These are phyloP conservation scores for Moniliophthora roreri DNA, from an alignment of 1,284 basidiomycete species.

Conservation along the genomic window DNA sequence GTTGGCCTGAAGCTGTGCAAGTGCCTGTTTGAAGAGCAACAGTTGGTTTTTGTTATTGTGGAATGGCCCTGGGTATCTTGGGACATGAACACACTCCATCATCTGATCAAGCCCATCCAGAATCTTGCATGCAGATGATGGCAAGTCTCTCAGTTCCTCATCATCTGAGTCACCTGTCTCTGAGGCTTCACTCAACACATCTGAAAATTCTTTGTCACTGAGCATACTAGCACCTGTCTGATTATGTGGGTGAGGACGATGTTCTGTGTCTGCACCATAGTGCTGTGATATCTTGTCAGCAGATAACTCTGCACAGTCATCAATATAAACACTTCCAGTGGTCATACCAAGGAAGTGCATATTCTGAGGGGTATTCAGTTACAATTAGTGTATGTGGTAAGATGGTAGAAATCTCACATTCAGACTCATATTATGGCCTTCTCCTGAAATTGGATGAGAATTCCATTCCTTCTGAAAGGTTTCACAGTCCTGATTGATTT, in stretches of 20 bases:
- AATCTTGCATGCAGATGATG: not conserved
- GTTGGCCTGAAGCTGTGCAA: not conserved
- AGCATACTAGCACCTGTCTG: not conserved
- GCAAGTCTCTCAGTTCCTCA: not conserved
- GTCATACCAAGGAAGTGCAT: conserved; percentile 1
- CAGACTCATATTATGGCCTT: conserved; percentile 4
- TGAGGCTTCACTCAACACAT: not conserved
- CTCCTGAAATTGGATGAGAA: conserved; percentile 23
- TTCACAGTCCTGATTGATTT: conserved; percentile 29
- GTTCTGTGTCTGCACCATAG: not conserved
- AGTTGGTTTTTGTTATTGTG: not conserved
- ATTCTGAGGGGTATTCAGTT: not conserved
- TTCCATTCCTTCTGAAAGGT: conserved; percentile 31
- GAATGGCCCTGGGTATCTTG: conserved; percentile 2
- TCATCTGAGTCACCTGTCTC: not conserved
- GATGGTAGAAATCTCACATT: not conserved
- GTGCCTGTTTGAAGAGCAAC: not conserved
- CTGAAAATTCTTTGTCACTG: not conserved
- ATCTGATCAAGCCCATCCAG: not conserved
- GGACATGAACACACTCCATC: not conserved
- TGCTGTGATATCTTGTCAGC: not conserved
- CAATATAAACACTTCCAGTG: not conserved
- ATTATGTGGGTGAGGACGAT: not conserved
- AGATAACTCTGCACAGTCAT: not conserved
- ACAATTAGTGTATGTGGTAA: not conserved